phyloP scores from a whole-genome alignment of 225 moss, liverwort and hornwort species.

The Lunularia cruciata region DNA sequence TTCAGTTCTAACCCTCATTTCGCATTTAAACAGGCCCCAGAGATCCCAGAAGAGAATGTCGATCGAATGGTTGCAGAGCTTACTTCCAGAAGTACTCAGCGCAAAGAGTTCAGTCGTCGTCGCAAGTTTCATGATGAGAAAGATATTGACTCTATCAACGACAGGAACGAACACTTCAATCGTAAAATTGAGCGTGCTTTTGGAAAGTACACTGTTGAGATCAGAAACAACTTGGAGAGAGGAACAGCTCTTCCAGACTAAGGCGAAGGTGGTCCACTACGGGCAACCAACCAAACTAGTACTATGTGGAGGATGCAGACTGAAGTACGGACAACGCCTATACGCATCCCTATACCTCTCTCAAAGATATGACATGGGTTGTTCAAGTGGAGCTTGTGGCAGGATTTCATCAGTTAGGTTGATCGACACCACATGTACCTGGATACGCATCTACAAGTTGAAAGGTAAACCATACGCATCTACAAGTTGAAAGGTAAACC shows the following conservation, averaged over 20 bases:
- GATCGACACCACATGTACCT: no score
- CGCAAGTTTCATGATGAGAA: slow-evolving; percentile 99
- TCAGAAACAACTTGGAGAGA: slow-evolving; percentile 98
- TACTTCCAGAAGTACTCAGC: slow-evolving; percentile 64
- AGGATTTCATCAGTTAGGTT: no score
- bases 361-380: no score
- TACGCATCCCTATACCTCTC: no score
- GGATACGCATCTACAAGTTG: no score
- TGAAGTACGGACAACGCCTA: no score
- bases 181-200: slow-evolving; percentile 99
- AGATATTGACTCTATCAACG: slow-evolving; percentile 98
- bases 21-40: slow-evolving; percentile 63
- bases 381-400: no score
- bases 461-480: no score
- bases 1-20: no score
- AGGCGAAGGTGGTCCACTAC: slow-evolving; percentile 3
- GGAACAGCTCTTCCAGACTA: slow-evolving; percentile 97
- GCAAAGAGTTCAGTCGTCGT: slow-evolving; percentile 95
- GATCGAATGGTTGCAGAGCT: slow-evolving; percentile 95
- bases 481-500: no score
- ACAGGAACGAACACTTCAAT: slow-evolving; percentile 99
- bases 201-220: slow-evolving; percentile 98
- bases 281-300: not conserved
- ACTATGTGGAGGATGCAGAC: not conserved
- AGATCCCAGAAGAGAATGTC: slow-evolving; percentile 74